These are phyloP conservation scores for Globisporangium yorkense DNA, from an alignment of 352 stramenopile genomes.

Conservation along the genomic window DNA sequence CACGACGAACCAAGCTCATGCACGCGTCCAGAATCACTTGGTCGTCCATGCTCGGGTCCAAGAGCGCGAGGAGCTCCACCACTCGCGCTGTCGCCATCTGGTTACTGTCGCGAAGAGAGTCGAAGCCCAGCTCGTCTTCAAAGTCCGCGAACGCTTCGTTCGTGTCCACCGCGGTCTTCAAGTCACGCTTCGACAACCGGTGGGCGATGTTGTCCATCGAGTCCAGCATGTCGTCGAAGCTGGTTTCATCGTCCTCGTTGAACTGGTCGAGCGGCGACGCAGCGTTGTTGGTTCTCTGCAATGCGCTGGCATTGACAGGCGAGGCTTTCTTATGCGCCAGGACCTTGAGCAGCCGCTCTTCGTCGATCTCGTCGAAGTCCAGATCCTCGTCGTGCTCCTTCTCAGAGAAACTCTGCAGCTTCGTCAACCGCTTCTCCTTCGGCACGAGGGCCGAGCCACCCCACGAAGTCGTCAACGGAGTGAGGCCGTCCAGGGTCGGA, in stretches of 20 bases:
- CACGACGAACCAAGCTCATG: slow-evolving; percentile 41
- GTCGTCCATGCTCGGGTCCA: slow-evolving; percentile 85
- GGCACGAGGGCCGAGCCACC: slow-evolving; percentile 53
- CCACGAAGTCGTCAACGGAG: slow-evolving; percentile 27
- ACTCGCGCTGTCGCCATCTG: slow-evolving; percentile 73
- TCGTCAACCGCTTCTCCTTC: slow-evolving; percentile 54
- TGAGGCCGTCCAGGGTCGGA: neutral
- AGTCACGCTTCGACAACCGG: slow-evolving; percentile 9
- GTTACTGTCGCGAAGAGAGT: slow-evolving; percentile 63
- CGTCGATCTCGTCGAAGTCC: slow-evolving; percentile 69
- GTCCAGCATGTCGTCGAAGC: slow-evolving; percentile 12
- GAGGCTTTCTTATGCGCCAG: slow-evolving; percentile 27
- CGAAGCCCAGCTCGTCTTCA: slow-evolving; percentile 80
- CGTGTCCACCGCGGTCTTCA: slow-evolving; percentile 11
- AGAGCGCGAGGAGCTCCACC: slow-evolving; percentile 63
- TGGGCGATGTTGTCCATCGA: slow-evolving; percentile 3
- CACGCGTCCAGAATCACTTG: slow-evolving; percentile 82
- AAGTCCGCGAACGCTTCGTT: slow-evolving; percentile 50
- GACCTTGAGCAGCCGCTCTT: slow-evolving; percentile 46
- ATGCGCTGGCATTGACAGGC: slow-evolving; percentile 8
- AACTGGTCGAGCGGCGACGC: neutral
- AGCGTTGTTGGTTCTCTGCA: neutral
- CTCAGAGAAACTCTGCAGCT: slow-evolving; percentile 73
- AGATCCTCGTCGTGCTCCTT: slow-evolving; percentile 47
- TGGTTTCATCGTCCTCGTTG: slow-evolving; percentile 17